These are phyloP conservation scores for Aspergillus eucalypticola DNA, from an alignment of 2,329 filamentous ascomycete genomes.

Conservation along the genomic window DNA sequence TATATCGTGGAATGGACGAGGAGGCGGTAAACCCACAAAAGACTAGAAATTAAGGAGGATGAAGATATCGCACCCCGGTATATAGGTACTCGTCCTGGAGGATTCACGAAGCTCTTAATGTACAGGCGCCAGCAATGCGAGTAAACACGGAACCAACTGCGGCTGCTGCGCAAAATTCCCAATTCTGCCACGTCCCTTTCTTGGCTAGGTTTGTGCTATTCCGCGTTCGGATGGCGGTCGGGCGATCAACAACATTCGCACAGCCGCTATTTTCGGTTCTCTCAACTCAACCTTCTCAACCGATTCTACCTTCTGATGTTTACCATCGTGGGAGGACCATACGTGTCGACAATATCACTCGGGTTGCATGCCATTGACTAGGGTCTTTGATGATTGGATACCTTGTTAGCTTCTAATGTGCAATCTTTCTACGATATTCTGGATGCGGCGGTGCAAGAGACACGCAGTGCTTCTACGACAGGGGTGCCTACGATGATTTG, in stretches of 20 bases:
- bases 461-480: neutral
- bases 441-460: neutral
- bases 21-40: neutral
- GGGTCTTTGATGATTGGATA: neutral
- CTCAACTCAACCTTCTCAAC: neutral
- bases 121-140: neutral
- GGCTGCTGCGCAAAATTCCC: slow-evolving; percentile 9
- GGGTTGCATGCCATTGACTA: neutral
- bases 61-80: neutral
- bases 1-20: neutral
- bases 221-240: slow-evolving; percentile 22
- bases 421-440: no score
- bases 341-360: neutral
- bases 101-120: neutral
- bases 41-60: neutral
- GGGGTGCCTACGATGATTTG: neutral
- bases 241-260: slow-evolving; percentile 13
- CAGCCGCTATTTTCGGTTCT: slow-evolving; percentile 9
- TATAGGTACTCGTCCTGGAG: neutral
- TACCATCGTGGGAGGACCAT: no score
- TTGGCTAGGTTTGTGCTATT: slow-evolving; percentile 15
- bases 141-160: slow-evolving; percentile 13
- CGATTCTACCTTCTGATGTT: neutral
- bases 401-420: neutral
- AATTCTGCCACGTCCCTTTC: slow-evolving; percentile 29